Conservation (phyloP, 495 filamentous ascomycete species). For the Lichenothelia convexa region DNA sequence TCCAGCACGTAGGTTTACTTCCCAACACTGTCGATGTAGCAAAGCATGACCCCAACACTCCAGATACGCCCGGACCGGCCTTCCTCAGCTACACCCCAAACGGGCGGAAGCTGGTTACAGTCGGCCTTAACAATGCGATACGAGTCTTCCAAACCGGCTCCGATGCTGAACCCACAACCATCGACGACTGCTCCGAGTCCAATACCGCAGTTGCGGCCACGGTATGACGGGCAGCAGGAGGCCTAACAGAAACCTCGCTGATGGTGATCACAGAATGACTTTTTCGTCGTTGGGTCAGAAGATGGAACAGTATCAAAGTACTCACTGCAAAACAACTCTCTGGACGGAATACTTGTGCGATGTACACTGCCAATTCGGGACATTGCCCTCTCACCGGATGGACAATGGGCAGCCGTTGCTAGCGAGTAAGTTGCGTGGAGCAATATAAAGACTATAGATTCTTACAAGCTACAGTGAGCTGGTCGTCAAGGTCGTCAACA, state of each 20-base stretch:
- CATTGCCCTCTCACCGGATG: slow-evolving; percentile 65
- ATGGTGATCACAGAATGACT: slow-evolving; percentile 41
- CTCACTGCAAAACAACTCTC: slow-evolving; percentile 51
- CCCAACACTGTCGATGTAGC: background rate
- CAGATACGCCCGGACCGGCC: slow-evolving; percentile 52
- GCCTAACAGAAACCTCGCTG: slow-evolving; percentile 4
- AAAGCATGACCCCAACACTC: background rate
- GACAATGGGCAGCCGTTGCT: slow-evolving; percentile 80
- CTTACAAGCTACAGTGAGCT: slow-evolving; percentile 41
- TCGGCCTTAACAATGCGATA: slow-evolving; percentile 75
- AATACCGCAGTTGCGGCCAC: slow-evolving; percentile 59
- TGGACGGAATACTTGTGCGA: slow-evolving; percentile 64
- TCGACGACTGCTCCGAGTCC: slow-evolving; percentile 72
- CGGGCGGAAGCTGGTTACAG: slow-evolving; percentile 57
- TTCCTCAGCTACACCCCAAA: slow-evolving; percentile 50
- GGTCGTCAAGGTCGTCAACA: slow-evolving; percentile 70
- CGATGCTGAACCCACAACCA: slow-evolving; percentile 74
- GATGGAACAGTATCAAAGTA: slow-evolving; percentile 87
- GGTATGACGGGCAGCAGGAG: slow-evolving; percentile 26
- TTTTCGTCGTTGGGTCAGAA: slow-evolving; percentile 75
- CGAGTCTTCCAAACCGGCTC: slow-evolving; percentile 78
- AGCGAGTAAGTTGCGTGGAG: slow-evolving; percentile 46
- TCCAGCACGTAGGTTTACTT: slow-evolving; percentile 31
- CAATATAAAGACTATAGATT: background rate
- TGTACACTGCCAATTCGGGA: slow-evolving; percentile 71